Conservation (phyloP, 2,329 filamentous ascomycete genomes). For the Pseudocercospora cruenta region DNA sequence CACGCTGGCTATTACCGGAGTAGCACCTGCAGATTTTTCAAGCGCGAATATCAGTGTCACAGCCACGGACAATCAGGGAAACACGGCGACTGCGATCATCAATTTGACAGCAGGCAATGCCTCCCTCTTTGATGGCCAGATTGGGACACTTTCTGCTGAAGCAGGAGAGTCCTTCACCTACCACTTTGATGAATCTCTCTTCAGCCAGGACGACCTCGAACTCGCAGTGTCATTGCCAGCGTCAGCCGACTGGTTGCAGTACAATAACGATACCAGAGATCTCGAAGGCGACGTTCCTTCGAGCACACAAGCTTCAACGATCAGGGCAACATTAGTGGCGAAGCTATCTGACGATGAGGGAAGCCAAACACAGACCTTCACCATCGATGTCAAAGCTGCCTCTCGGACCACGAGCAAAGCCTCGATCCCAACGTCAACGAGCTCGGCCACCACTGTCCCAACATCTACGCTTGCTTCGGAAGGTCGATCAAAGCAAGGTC, state of each 20-base stretch:
- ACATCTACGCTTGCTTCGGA: conserved; percentile 6
- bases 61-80: conserved; percentile 62
- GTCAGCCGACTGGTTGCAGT: conserved; percentile 54
- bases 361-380: conserved; percentile 49
- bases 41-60: conserved; percentile 66
- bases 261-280: conserved; percentile 48
- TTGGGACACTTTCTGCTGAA: conserved; percentile 53
- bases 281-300: conserved; percentile 56
- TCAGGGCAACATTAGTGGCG: conserved; percentile 51
- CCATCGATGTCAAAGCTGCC: conserved; percentile 41
- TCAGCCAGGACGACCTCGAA: conserved; percentile 46
- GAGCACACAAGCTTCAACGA: conserved; percentile 42
- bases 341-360: conserved; percentile 33
- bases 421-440: conserved; percentile 9
- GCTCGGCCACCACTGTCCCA: background rate
- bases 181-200: conserved; percentile 49
- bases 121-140: conserved; percentile 48
- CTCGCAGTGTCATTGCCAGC: conserved; percentile 51
- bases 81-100: conserved; percentile 62
- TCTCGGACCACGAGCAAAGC: conserved; percentile 18
- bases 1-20: conserved; percentile 67
- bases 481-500: background rate
- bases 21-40: conserved; percentile 60
- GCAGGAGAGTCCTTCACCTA: conserved; percentile 56
- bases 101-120: conserved; percentile 39